phyloP scores from a whole-genome alignment of 352 stramenopile genomes.

The Phytophthora uliginosa region DNA sequence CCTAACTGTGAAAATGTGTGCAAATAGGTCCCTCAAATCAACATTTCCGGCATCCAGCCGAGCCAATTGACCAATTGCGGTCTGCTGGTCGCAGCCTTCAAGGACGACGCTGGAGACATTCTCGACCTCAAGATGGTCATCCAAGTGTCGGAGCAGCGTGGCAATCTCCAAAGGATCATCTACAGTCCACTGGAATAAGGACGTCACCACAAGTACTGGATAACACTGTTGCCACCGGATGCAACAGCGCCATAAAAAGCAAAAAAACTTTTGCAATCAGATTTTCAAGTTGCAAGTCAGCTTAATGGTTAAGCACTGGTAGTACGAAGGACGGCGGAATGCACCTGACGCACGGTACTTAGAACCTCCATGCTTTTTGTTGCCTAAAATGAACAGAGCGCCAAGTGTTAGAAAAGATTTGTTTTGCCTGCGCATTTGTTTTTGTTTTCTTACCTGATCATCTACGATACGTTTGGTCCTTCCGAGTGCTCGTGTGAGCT shows the following conservation, averaged over 20 bases:
- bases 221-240: background rate
- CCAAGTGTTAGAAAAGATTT: background rate
- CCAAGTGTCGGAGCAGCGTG: conserved; percentile 86
- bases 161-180: conserved; percentile 83
- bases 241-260: background rate
- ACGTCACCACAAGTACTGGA: conserved; percentile 12
- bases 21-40: conserved; percentile 69
- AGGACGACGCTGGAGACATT: conserved; percentile 76
- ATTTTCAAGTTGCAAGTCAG: background rate
- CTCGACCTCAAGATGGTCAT: conserved; percentile 92
- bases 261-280: background rate
- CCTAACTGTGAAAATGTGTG: conserved; percentile 4
- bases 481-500: conserved; percentile 74
- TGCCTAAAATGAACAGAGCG: conserved; percentile 29
- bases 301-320: conserved; percentile 24
- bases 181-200: conserved; percentile 89
- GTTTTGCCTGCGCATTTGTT: no score
- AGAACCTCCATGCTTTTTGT: conserved; percentile 53
- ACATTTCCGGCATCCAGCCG: conserved; percentile 77
- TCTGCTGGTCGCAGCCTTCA: conserved; percentile 87
- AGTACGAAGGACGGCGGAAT: conserved; percentile 41
- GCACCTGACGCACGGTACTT: conserved; percentile 46
- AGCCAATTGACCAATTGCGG: conserved; percentile 91
- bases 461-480: conserved; percentile 71
- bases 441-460: conserved; percentile 52